A percentile compares a stretch with the other conserved stretches of the same genome.
phyloP scores from a whole-genome alignment of 1,139 yeast genomes.

The Yamadazyma dendronema region DNA sequence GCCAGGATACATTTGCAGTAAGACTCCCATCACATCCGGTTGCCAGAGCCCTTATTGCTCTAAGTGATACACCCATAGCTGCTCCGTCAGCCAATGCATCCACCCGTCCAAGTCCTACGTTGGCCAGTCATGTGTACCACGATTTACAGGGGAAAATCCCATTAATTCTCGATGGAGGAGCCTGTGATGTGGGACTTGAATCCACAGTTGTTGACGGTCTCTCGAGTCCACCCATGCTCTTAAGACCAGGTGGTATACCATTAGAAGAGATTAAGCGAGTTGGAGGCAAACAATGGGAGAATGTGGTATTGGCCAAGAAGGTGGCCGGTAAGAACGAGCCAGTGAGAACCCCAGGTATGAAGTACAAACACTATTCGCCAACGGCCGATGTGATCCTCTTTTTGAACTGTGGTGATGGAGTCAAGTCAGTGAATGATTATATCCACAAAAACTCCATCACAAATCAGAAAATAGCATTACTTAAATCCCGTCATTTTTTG shows the following conservation, averaged over 20 bases:
- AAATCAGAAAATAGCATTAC: slow-evolving; percentile 42
- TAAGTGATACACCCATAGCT: slow-evolving; percentile 88
- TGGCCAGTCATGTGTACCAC: slow-evolving; percentile 77
- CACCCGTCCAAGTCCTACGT: slow-evolving; percentile 90
- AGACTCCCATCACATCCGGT: slow-evolving; percentile 84
- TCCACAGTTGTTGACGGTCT: slow-evolving; percentile 93
- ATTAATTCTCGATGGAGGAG: slow-evolving; percentile 83
- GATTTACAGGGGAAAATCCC: slow-evolving; percentile 85
- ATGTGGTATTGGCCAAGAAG: slow-evolving; percentile 62
- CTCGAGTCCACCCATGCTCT: slow-evolving; percentile 75
- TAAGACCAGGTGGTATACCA: slow-evolving; percentile 93
- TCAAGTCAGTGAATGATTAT: slow-evolving; percentile 26
- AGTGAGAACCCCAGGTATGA: slow-evolving; percentile 97
- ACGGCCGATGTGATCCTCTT: slow-evolving; percentile 78
- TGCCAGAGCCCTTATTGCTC: slow-evolving; percentile 84
- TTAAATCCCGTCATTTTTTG: slow-evolving; percentile 39
- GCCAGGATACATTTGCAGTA: slow-evolving; percentile 87
- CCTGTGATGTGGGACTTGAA: slow-evolving; percentile 88
- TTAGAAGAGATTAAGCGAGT: slow-evolving; percentile 62
- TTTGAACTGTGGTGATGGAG: slow-evolving; percentile 48
- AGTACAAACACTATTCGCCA: slow-evolving; percentile 93
- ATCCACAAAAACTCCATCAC: slow-evolving; percentile 18
- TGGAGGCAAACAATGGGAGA: slow-evolving; percentile 68
- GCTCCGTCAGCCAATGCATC: slow-evolving; percentile 98
- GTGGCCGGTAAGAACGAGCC: slow-evolving; percentile 65